Base-by-base conservation (phyloP, 2,329 filamentous ascomycete genomes). In the Helicocarpus griseus region DNA sequence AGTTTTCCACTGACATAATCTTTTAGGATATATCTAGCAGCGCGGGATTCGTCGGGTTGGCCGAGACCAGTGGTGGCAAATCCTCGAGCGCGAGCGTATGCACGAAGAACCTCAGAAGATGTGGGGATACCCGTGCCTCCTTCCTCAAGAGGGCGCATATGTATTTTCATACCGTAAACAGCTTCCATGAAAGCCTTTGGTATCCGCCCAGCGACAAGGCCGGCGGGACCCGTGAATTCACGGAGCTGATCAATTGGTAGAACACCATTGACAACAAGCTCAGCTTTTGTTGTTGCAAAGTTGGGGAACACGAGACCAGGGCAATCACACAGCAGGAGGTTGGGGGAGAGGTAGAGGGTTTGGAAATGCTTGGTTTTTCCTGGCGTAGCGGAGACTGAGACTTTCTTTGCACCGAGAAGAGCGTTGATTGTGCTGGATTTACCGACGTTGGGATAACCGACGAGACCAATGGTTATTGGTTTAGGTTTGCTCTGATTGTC, bases 301-400 rank as follows among this genome's bases (percentile, higher is more conserved):
- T 58, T 58, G 17, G 55, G 57, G 47, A 98, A 97, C 1, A 98
- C 94, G 19, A 98, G 83, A 84, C 93, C 93, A 8, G 93, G 93
- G 65, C 93, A 98, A 82, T 98, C 93, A 70, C 93, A 97, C 5
- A 98, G 80, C 44, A 97, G 80, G 56, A 98, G 89, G 53, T 83
- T 82, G 1, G 93, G 86, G 53, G 87, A 93, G 29, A 98, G 81
- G 66, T 96, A 90, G 53, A 98, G 93, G 1, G 93, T 98, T 70
- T 98, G 93, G 74, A 98, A 98, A 64, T 98, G 93, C 75, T 98
- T 98, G 13, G 93, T 98, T 74, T 98, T 98, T 67, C 93, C 93
- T 3, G 93, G 93, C 1, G 93, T 98, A 13, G 91, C 86, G 14
- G 93, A 98, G 36, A 98, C 94, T 0, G 91, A 97, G 5, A 98